Base-by-base conservation (phyloP, 2,329 filamentous ascomycete species). In the Phoma herbarum region DNA sequence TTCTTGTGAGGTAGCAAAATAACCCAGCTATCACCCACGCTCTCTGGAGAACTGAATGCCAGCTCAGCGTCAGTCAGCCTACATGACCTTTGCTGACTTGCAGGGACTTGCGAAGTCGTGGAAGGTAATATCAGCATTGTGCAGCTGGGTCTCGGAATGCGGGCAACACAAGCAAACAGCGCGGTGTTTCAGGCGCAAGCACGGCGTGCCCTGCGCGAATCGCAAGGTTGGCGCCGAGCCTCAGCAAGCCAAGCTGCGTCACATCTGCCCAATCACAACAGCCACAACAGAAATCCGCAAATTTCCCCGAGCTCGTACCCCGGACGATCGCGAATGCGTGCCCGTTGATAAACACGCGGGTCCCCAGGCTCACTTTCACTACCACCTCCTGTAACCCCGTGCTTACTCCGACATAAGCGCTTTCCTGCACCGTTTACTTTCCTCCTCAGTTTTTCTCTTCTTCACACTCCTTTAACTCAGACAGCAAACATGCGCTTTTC, bases 401-500 rank as follows among this genome's bases (percentile, higher is more conserved):
- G 12, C 55, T 35, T 28, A 39, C 35, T 43, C 16, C 23, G 16
- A 37, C 23, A 20, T 16, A 26, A 23, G 11, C 16, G 12, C 16
- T 12, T 23, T 9, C 29, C 20, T 22, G 31, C 41, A 22, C 54
- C 5, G 1, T n/a, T 23, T 12, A n/a, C 18, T 22, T 33, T 50
- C 44, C 20, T 5, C 28, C n/a, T 7, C 20, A 18, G 35, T 28
- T 22, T 22, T 44, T 50, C 12, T 48, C n/a, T 60, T 49, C 43
- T 28, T n/a, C n/a, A 56, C 57, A 52, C 37, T 56, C 57, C 25
- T 56, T 60, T 52, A 37, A 46, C 48, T 33, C 22, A n/a, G 37
- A 33, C 14, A 52, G 14, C 29, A 37, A 55, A 31, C 29, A 74
- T 73, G 70, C 65, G 64, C 44, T 52, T 68, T 58, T 31, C 67